Conservation (phyloP, 805 yeast genomes). For the Cephaloascus albidus region DNA sequence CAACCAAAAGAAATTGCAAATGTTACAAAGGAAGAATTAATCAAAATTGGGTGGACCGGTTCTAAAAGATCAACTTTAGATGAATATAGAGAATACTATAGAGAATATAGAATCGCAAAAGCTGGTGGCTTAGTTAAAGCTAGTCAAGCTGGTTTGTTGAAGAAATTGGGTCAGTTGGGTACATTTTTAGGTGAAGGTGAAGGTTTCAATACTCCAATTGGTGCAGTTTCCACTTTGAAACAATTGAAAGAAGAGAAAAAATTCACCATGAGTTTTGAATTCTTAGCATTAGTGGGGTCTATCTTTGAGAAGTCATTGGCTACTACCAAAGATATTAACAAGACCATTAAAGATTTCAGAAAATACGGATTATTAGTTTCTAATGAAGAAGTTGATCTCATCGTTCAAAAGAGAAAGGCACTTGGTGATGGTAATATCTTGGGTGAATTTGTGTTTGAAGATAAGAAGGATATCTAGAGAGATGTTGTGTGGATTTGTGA, state of each 20-base stretch:
- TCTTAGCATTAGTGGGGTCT: slow-evolving; percentile 41
- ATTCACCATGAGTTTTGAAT: slow-evolving; percentile 48
- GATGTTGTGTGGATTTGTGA: too few species aligned
- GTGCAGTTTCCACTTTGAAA: slow-evolving; percentile 23
- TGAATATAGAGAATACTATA: slow-evolving; percentile 62
- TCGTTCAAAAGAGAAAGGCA: slow-evolving; percentile 29
- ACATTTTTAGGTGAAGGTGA: slow-evolving; percentile 64
- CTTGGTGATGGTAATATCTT: slow-evolving; percentile 15
- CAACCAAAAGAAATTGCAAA: slow-evolving; percentile 18
- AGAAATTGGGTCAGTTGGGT: slow-evolving; percentile 49
- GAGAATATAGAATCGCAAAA: slow-evolving; percentile 51
- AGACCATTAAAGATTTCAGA: slow-evolving; percentile 53
- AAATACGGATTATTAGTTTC: slow-evolving; percentile 52
- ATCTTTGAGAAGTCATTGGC: slow-evolving; percentile 26
- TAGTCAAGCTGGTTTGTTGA: slow-evolving; percentile 61
- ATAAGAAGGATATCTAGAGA: background rate
- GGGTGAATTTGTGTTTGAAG: slow-evolving; percentile 1
- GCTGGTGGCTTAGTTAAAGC: slow-evolving; percentile 76
- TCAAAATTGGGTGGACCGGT: slow-evolving; percentile 91
- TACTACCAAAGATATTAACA: slow-evolving; percentile 22
- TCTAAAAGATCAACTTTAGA: slow-evolving; percentile 62
- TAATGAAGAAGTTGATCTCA: slow-evolving; percentile 25
- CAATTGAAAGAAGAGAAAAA: slow-evolving; percentile 23
- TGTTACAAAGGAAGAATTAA: slow-evolving; percentile 43
- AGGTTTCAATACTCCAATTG: slow-evolving; percentile 63